Conservation (phyloP, 192 early-diverging fungal genomes). For the Thamnidium elegans region DNA sequence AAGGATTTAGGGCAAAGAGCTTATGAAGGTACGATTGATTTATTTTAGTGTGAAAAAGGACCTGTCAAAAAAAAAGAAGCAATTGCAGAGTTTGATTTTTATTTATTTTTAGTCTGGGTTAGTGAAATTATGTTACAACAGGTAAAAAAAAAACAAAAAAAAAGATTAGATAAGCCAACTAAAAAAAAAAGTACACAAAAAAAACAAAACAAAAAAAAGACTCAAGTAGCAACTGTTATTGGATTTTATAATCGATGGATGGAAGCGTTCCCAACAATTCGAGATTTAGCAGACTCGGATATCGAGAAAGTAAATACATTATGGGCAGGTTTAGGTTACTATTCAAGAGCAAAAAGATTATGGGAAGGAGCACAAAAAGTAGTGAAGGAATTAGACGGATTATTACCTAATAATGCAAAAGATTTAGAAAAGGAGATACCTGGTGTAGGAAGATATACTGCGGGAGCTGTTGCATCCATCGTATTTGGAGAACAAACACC, state of each 20-base stretch:
- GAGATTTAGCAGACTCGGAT: conserved; percentile 59
- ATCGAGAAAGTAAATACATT: conserved; percentile 58
- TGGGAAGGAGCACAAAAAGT: conserved; percentile 65
- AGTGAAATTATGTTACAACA: conserved; percentile 85
- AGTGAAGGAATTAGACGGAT: conserved; percentile 46
- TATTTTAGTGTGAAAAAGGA: not conserved
- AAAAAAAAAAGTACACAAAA: not conserved
- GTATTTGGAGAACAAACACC: conserved; percentile 61
- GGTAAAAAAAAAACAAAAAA: conserved; percentile 11
- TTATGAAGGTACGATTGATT: conserved; percentile 44
- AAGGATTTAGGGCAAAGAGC: conserved; percentile 31
- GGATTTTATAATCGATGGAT: conserved; percentile 72
- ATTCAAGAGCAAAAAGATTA: conserved; percentile 65
- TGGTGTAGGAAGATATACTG: conserved; percentile 70
- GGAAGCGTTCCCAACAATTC: conserved; percentile 67
- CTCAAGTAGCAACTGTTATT: conserved; percentile 70
- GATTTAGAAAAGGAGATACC: conserved; percentile 57
- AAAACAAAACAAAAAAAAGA: no score
- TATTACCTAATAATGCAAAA: conserved; percentile 54
- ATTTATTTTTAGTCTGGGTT: conserved; percentile 60
- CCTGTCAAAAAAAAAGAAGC: not conserved
- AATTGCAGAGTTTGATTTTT: not conserved
- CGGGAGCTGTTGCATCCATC: conserved; percentile 69
- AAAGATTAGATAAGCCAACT: not conserved
- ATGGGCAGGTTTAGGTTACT: conserved; percentile 81